Evolutionary conservation across 768 basidiomycete species (phyloP).

Genomic region (Psilocybe sp.): DNA sequence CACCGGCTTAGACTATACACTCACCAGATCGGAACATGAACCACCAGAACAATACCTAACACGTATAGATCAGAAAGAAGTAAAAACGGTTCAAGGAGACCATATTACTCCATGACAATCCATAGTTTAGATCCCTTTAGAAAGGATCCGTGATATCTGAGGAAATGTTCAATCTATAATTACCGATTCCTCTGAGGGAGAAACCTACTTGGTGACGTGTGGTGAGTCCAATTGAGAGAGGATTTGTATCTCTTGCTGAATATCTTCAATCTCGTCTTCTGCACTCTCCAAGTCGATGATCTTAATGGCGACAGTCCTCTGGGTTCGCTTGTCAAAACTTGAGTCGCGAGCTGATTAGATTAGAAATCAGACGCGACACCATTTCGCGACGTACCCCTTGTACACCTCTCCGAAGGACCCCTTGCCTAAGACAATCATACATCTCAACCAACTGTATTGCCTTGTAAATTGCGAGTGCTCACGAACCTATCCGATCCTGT

Average conservation of each 20-base stretch:
- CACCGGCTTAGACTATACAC: constrained; percentile 18
- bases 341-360: constrained; percentile 14
- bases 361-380: constrained; percentile 10
- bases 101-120: constrained; percentile 94
- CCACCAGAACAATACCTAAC: constrained; percentile 94
- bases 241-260: constrained; percentile 98
- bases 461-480: neutral
- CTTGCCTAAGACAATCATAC: constrained; percentile 61
- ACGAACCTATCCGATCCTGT: constrained; percentile 91
- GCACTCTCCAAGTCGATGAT: constrained; percentile 99
- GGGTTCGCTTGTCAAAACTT: constrained; percentile 93
- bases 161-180: constrained; percentile 11
- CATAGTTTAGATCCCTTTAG: constrained; percentile 95
- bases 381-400: constrained; percentile 68
- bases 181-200: constrained; percentile 4
- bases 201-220: constrained; percentile 87
- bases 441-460: neutral
- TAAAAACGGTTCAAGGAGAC: neutral
- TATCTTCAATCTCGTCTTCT: constrained; percentile 99
- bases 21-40: constrained; percentile 93
- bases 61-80: constrained; percentile 6
- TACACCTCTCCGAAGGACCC: constrained; percentile 99
- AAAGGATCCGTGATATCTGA: constrained; percentile 91
- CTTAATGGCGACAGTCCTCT: constrained; percentile 98
- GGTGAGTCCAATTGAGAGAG: constrained; percentile 94